Conservation (phyloP, 495 filamentous ascomycete species). For the Penicillium bialowiezense region DNA sequence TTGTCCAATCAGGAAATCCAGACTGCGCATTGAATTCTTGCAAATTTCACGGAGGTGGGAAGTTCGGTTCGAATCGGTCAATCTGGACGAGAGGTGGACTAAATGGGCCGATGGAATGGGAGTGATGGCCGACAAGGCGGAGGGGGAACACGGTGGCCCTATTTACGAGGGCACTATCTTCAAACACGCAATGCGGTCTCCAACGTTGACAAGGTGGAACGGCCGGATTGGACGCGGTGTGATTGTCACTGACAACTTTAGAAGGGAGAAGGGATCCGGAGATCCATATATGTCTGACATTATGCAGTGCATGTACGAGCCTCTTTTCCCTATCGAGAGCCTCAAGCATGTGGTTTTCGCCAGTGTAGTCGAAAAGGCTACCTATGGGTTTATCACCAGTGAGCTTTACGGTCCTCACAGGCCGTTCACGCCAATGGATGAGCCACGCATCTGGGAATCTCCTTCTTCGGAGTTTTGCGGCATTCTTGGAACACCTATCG, state of each 20-base stretch:
- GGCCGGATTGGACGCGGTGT: not conserved
- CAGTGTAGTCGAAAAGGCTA: not conserved
- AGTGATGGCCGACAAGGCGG: no score
- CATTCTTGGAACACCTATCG: constrained; percentile 6
- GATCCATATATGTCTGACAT: not conserved
- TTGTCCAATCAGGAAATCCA: not conserved
- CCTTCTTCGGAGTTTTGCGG: constrained; percentile 1
- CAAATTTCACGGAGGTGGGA: not conserved
- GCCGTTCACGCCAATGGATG: not conserved
- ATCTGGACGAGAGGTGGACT: not conserved
- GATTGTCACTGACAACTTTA: not conserved
- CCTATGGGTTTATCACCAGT: not conserved
- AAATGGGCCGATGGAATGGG: not conserved
- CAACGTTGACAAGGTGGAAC: not conserved
- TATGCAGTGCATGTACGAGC: not conserved
- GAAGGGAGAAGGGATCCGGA: not conserved
- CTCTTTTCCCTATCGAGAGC: not conserved
- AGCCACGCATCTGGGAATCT: not conserved
- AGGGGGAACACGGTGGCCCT: no score
- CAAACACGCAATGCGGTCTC: no score
- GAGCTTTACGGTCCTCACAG: not conserved
- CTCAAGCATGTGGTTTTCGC: not conserved
- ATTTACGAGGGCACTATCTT: no score
- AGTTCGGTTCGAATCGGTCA: no score
- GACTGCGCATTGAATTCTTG: not conserved